Evolutionary conservation across 1,284 basidiomycete species (phyloP), one percentile per base, ranked within the genome.

Genomic region (Gomphus bonarii): DNA sequence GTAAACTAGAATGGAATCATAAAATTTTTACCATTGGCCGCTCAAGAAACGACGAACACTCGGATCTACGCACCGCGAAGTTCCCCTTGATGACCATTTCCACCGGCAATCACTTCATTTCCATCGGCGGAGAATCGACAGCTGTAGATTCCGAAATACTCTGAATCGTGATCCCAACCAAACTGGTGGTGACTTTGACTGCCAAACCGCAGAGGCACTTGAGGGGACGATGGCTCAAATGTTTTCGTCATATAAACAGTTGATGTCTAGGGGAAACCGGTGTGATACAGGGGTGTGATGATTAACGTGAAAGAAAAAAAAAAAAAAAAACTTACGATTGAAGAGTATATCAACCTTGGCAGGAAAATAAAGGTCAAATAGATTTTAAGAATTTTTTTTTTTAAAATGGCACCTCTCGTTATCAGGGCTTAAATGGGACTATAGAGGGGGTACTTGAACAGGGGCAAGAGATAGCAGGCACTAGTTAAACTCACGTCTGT

Each of bases 51-150:
- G n/a, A 51, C 12, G 33, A 52, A 40, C 7, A 43, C 18, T 8
- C n/a, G 42, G 38, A 43, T 11, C 16, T 20, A 35, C 43, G 47
- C 12, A 57, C 55, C 55, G 3, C 55, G 55, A 36, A 57, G 35
- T 33, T 57, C 55, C 16, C 48, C 47, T 28, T 38, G 16, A 20
- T 66, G 64, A 5, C 65, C 57, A 25, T 57, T 61, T 38, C 66
- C 64, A 18, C 81, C 80, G 0, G 79, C 80, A 8, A 83, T 73
- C 33, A 98, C 84, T 70, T 99, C 97, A 58, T 89, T 89, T 0
- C 93, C 94, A 65, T 98, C 95, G 12, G 94, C 92, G 35, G 92
- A 97, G 68, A 98, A 99, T 25, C 91, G 82, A 67, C 97, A 92
- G 62, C 90, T 85, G 87, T 91, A 98, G 57, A 98, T 91, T 12